Base-by-base conservation (phyloP, 805 yeast species). In the Metschnikowia sp. region DNA sequence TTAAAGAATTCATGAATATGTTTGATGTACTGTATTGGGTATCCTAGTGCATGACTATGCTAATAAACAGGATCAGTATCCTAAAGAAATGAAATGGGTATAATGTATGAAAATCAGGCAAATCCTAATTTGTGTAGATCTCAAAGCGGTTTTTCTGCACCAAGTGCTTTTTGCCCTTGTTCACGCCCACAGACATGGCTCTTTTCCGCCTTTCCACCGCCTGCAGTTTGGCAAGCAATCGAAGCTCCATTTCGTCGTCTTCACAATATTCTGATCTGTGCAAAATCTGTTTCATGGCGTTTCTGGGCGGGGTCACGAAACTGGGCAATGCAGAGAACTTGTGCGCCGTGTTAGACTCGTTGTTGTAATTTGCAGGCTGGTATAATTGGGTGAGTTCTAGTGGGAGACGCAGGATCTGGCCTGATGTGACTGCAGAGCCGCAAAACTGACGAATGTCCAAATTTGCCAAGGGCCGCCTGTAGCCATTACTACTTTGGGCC, bases 181-280 rank as follows among this genome's bases (percentile, higher is more conserved):
- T 71, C 37, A 63, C 67, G 2, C 75, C 76, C 26, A 69, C 70
- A 19, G 75, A 70, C 54, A 64, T 54, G 22, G 73, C 63, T 42
- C 76, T 59, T 44, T 60, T 63, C 46, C 63, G 67, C 44, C 55
- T 60, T 48, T 38, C 51, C 35, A 46, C 44, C 38, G 54, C 52
- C 13, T 53, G 49, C 54, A 59, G 65, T 32, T 54, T 54, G 18
- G 57, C 54, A 8, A 63, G 46, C 35, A 56, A 53, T 18, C 53
- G 48, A 15, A 44, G 40, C 47, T 58, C 64, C 22, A 58, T 34
- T 28, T 60, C 63, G 48, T 57, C 63, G 3, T 39, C 50, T 18
- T 46, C 47, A 3, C 31, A 15, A 8, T 36, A 9, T 3, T 44
- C 48, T 10, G 63, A 44, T 39, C 57, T 57, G 36, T 54, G 45